A percentile compares a stretch with the other conserved stretches of the same genome.
Conservation (phyloP, 2,329 filamentous ascomycete genomes). For the Aspergillus niger region DNA sequence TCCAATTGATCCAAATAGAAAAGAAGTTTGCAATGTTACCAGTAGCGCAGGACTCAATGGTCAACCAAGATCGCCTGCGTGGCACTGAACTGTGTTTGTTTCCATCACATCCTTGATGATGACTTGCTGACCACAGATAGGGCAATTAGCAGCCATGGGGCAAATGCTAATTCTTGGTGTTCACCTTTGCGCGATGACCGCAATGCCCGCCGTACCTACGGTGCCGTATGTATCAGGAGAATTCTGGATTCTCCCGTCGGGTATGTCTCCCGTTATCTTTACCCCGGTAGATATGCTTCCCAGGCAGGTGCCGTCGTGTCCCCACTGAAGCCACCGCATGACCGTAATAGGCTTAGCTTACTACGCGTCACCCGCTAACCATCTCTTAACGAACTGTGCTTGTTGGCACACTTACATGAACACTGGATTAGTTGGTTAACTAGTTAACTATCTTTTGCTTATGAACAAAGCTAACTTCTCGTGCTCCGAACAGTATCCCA, state of each 20-base stretch:
- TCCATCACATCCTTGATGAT: not conserved
- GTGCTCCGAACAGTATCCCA: no score
- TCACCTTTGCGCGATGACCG: not conserved
- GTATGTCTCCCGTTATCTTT: not conserved
- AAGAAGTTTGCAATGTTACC: no score
- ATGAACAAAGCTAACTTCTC: no score
- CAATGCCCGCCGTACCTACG: not conserved
- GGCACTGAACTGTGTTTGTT: not conserved
- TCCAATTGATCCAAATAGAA: no score
- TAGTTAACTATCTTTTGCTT: not conserved
- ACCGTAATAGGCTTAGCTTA: not conserved
- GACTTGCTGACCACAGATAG: not conserved
- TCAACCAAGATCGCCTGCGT: not conserved
- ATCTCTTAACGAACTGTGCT: not conserved
- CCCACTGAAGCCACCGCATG: not conserved
- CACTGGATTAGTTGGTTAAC: not conserved
- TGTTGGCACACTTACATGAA: not conserved
- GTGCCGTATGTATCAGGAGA: not conserved
- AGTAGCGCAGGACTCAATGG: no score
- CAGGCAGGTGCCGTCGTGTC: not conserved
- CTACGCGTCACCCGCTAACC: not conserved
- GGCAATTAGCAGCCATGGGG: not conserved
- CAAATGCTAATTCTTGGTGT: not conserved
- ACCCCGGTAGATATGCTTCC: not conserved
- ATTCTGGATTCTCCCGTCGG: not conserved